Conservation (phyloP, 208 protist genomes). For the Leishmania lainsoni region DNA sequence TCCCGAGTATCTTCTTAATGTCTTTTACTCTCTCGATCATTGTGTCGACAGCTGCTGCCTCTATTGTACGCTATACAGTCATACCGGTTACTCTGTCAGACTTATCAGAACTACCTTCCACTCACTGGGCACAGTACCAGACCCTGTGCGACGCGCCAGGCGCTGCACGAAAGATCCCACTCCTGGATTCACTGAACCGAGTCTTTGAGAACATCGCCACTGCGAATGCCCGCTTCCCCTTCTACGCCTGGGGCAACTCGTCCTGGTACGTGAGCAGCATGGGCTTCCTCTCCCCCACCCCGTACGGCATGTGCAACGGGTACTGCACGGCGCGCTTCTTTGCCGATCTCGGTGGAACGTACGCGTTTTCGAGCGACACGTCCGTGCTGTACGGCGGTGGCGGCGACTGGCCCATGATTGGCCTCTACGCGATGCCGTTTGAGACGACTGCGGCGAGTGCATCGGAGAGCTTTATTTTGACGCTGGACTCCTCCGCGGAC, state of each 20-base stretch:
- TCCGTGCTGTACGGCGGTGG: slow-evolving; percentile 13
- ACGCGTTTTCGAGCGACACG: slow-evolving; percentile 16
- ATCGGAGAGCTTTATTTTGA: background rate
- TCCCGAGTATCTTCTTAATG: background rate
- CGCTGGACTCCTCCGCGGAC: slow-evolving; percentile 1
- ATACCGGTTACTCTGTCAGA: background rate
- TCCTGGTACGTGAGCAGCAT: slow-evolving; percentile 33
- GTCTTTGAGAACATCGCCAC: background rate
- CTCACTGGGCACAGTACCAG: slow-evolving; percentile 17
- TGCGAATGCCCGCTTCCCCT: slow-evolving; percentile 15
- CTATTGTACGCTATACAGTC: slow-evolving; percentile 9
- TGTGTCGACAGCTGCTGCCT: background rate
- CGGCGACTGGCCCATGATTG: slow-evolving; percentile 52
- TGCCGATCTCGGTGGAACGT: slow-evolving; percentile 15
- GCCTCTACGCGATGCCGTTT: slow-evolving; percentile 22
- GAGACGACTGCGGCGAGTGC: slow-evolving; percentile 9
- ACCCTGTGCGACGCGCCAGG: background rate
- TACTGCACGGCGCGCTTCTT: slow-evolving; percentile 30
- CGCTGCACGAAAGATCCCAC: background rate
- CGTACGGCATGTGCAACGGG: slow-evolving; percentile 36
- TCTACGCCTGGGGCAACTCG: slow-evolving; percentile 32
- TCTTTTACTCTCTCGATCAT: background rate
- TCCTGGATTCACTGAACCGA: background rate
- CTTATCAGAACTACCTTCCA: background rate
- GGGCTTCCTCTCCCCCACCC: slow-evolving; percentile 41